Conservation (phyloP, 768 basidiomycete species). For the Inosperma sp. region DNA sequence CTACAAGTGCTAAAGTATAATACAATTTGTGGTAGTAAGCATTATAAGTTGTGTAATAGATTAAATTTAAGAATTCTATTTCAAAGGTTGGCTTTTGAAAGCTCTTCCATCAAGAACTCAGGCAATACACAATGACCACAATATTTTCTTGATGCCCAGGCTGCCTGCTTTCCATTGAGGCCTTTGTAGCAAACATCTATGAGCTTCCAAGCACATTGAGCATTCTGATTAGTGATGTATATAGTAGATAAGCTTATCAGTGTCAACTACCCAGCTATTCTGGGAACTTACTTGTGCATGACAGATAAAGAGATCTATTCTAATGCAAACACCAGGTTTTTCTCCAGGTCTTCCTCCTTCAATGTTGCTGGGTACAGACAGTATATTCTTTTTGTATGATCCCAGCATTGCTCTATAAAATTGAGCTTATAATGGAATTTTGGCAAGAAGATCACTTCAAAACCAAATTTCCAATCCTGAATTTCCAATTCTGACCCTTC, state of each 20-base stretch:
- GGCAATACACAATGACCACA: conserved; percentile 9
- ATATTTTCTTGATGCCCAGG: conserved; percentile 11
- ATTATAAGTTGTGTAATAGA: background rate
- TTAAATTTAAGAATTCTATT: background rate
- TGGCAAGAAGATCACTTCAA: conserved; percentile 25
- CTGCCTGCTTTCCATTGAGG: conserved; percentile 10
- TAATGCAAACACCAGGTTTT: conserved; percentile 1
- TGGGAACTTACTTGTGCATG: conserved; percentile 8
- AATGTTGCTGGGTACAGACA: conserved; percentile 4
- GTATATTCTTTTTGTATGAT: conserved; percentile 3
- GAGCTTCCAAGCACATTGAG: background rate
- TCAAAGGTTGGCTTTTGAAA: background rate
- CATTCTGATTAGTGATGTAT: background rate
- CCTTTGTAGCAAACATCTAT: conserved; percentile 5
- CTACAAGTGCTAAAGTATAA: too few relatives aligned
- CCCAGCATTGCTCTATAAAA: conserved; percentile 10
- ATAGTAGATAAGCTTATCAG: background rate
- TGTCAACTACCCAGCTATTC: too few relatives aligned
- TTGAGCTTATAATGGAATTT: conserved; percentile 29
- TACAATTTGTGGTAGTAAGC: too few relatives aligned
- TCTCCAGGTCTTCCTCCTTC: conserved; percentile 6
- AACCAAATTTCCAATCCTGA: conserved; percentile 19
- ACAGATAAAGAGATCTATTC: background rate
- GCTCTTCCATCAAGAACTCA: background rate
- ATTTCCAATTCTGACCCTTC: conserved; percentile 31